Conservation (phyloP, 805 yeast genomes). For the Wickerhamomyces kurtzmanii region DNA sequence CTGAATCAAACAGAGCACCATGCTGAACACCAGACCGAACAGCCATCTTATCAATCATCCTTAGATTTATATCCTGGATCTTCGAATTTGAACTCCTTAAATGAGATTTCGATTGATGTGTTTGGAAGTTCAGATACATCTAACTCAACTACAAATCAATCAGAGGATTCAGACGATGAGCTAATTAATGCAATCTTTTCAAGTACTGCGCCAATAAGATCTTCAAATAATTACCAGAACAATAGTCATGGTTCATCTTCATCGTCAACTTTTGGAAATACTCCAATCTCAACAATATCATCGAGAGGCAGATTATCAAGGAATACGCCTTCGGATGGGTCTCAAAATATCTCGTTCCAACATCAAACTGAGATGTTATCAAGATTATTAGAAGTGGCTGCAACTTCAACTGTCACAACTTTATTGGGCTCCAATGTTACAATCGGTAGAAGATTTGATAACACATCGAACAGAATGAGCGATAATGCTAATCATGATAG, state of each 20-base stretch:
- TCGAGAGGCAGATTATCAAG: background rate
- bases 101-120: too few species aligned
- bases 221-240: background rate
- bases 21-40: slow-evolving; percentile 4
- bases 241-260: background rate
- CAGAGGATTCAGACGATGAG: too few species aligned
- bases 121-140: too few species aligned
- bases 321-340: too few species aligned
- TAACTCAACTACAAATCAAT: too few species aligned
- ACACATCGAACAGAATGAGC: slow-evolving; percentile 7
- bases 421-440: slow-evolving; percentile 19
- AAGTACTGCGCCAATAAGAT: background rate
- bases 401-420: slow-evolving; percentile 31
- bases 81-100: background rate
- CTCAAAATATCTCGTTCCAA: too few species aligned
- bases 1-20: slow-evolving; percentile 11
- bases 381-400: slow-evolving; percentile 31
- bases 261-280: background rate
- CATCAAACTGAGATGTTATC: slow-evolving; percentile 32
- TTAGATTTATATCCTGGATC: background rate
- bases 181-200: slow-evolving; percentile 5
- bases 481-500: slow-evolving; percentile 1
- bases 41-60: background rate
- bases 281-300: background rate
- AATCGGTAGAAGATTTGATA: slow-evolving; percentile 20